Evolutionary conservation across 2,329 filamentous ascomycete species (phyloP).

Genomic region (Tolypocladium album): DNA sequence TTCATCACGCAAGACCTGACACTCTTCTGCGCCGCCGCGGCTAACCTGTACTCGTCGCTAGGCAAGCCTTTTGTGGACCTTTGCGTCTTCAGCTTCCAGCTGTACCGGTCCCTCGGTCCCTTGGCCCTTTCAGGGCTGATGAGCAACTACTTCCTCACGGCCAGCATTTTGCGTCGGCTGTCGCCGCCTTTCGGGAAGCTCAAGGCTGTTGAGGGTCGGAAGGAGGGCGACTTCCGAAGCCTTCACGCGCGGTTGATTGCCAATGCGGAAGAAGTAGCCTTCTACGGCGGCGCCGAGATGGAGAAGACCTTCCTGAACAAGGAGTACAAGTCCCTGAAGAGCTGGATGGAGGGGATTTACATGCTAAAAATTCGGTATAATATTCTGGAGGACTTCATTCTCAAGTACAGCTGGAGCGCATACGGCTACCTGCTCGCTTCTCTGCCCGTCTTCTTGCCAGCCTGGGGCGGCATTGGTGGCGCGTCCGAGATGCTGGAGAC

Average conservation of each 20-base stretch:
- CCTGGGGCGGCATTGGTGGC: conserved; percentile 80
- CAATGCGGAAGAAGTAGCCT: conserved; percentile 95
- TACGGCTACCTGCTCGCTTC: conserved; percentile 93
- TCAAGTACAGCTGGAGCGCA: conserved; percentile 98
- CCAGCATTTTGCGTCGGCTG: conserved; percentile 74
- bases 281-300: conserved; percentile 92
- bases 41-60: conserved; percentile 86
- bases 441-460: conserved; percentile 84
- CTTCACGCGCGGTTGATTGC: conserved; percentile 87
- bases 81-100: conserved; percentile 95
- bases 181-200: conserved; percentile 95
- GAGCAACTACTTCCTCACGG: conserved; percentile 90
- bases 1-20: conserved; percentile 97
- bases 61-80: conserved; percentile 98
- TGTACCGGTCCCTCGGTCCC: conserved; percentile 84
- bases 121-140: conserved; percentile 76
- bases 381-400: conserved; percentile 94
- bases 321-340: conserved; percentile 85
- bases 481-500: conserved; percentile 51
- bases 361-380: conserved; percentile 97
- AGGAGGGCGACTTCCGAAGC: conserved; percentile 89
- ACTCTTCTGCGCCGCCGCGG: conserved; percentile 85
- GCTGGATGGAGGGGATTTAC: conserved; percentile 98
- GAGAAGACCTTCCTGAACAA: conserved; percentile 87
- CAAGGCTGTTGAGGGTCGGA: conserved; percentile 89